Evolutionary conservation across 441 rosid genomes (phyloP).

Genomic region (Pelargonium fulgidum): DNA sequence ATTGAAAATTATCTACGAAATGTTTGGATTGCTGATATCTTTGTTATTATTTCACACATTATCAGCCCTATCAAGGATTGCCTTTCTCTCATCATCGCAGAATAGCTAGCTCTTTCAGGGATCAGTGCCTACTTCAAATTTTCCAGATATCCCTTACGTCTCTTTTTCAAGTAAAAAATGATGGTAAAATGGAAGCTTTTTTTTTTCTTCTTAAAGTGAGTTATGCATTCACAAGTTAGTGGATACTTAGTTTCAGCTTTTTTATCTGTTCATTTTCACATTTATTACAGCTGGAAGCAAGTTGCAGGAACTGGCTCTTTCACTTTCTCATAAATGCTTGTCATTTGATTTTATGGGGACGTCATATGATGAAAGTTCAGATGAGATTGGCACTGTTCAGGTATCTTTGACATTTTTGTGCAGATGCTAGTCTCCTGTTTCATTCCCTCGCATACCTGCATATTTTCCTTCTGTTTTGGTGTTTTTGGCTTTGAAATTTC

Average conservation of each 20-base stretch:
- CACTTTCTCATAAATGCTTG: slow-evolving; percentile 28
- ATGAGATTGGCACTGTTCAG: slow-evolving; percentile 32
- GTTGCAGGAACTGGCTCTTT: slow-evolving; percentile 28
- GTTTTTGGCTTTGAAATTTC: slow-evolving; percentile 6
- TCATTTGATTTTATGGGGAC: slow-evolving; percentile 34
- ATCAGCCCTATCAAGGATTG: slow-evolving; percentile 73
- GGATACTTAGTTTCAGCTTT: neutral
- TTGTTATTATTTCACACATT: slow-evolving; percentile 21
- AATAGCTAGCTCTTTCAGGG: slow-evolving; percentile 88
- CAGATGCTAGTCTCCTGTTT: neutral
- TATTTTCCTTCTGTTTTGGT: neutral
- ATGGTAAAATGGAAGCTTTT: slow-evolving; percentile 44
- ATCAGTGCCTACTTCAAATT: slow-evolving; percentile 84
- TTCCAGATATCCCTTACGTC: slow-evolving; percentile 94
- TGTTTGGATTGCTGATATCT: slow-evolving; percentile 19
- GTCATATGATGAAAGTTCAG: slow-evolving; percentile 27
- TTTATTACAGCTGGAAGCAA: slow-evolving; percentile 19
- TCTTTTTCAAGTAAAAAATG: slow-evolving; percentile 76
- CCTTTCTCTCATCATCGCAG: slow-evolving; percentile 89
- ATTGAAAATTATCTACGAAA: neutral
- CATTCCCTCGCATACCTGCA: neutral
- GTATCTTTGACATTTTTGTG: slow-evolving; percentile 17
- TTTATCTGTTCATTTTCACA: neutral
- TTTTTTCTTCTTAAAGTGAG: neutral
- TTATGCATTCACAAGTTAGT: slow-evolving; percentile 2